A percentile compares a stretch with the other conserved stretches of the same genome.
These are phyloP conservation scores for Dipteronia dyeriana DNA, from an alignment of 345 rosid genomes.

Conservation along the genomic window DNA sequence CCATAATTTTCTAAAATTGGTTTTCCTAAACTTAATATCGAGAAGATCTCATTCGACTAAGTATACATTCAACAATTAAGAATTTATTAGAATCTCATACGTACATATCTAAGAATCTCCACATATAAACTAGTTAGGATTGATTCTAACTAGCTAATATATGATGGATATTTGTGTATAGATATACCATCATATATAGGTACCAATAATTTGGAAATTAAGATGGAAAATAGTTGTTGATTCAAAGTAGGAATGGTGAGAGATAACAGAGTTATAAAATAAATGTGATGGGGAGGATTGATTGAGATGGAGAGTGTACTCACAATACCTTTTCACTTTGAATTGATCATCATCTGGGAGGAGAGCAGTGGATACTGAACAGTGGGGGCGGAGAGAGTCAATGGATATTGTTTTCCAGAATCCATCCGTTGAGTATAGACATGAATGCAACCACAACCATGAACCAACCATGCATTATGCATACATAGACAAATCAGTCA, in stretches of 20 bases:
- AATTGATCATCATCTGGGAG: neutral
- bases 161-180: neutral
- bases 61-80: no score
- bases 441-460: neutral
- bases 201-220: neutral
- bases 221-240: no score
- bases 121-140: no score
- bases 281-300: neutral
- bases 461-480: neutral
- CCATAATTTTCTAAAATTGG: no score
- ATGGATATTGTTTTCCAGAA: neutral
- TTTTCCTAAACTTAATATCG: no score
- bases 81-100: no score
- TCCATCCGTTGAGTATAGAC: conserved; percentile 18
- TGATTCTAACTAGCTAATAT: no score
- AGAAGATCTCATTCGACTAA: no score
- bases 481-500: neutral
- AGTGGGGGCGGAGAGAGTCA: conserved; percentile 7
- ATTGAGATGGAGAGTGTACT: no score
- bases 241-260: neutral
- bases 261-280: neutral
- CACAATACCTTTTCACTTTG: neutral
- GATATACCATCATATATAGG: neutral
- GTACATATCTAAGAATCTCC: no score
- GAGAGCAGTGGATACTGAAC: neutral